A percentile compares a stretch with the other conserved stretches of the same genome.
Conservation (phyloP, 768 basidiomycete genomes). For the Panus rudis region DNA sequence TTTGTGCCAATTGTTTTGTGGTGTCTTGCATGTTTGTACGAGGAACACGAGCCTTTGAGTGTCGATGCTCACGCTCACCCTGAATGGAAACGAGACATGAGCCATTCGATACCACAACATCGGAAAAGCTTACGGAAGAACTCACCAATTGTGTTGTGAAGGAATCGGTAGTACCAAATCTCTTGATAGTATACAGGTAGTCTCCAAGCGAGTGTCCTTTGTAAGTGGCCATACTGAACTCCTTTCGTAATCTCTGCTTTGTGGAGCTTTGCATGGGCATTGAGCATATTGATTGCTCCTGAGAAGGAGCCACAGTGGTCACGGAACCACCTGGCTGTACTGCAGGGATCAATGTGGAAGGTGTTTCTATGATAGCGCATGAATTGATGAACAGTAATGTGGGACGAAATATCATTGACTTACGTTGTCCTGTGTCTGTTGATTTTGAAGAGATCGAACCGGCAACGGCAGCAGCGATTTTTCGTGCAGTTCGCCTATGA, state of each 20-base stretch:
- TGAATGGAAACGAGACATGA: conserved; percentile 12
- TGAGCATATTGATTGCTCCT: no score
- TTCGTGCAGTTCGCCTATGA: neutral
- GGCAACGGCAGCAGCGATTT: no score
- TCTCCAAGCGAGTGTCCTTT: conserved; percentile 32
- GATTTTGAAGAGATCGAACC: no score
- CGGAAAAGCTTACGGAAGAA: neutral
- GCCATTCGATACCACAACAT: neutral
- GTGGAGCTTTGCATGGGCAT: no score
- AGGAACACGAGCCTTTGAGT: conserved; percentile 30
- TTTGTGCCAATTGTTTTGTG: conserved; percentile 22
- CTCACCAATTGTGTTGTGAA: conserved; percentile 28
- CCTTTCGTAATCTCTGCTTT: neutral
- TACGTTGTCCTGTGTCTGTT: no score
- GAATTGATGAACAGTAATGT: no score
- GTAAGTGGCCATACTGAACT: conserved; percentile 26
- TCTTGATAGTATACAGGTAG: conserved; percentile 20
- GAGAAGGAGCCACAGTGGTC: no score
- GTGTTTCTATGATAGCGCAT: no score
- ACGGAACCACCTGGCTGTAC: no score
- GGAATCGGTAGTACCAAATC: conserved; percentile 29
- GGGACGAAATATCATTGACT: no score
- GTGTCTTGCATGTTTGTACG: conserved; percentile 29
- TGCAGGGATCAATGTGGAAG: no score
- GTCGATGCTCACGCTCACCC: conserved; percentile 33